Conservation (phyloP, 495 filamentous ascomycete genomes). For the Xanthoparmelia taractica region DNA sequence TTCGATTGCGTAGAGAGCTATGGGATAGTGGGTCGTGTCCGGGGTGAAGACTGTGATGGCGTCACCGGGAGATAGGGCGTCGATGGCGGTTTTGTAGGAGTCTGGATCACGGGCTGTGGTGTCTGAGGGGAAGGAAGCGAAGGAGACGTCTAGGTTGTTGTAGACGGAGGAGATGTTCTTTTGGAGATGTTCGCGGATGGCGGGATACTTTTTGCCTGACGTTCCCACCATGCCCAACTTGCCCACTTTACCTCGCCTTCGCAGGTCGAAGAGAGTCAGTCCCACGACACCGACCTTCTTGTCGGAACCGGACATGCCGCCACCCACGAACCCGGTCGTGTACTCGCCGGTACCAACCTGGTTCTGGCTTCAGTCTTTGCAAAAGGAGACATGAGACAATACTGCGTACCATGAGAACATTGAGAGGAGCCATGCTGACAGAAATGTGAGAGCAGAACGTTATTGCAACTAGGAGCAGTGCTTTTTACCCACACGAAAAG, state of each 20-base stretch:
- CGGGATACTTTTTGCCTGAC: conserved; percentile 80
- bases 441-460: background rate
- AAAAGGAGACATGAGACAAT: background rate
- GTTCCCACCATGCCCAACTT: conserved; percentile 84
- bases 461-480: background rate
- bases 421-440: conserved; percentile 59
- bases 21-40: conserved; percentile 89
- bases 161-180: conserved; percentile 85
- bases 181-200: conserved; percentile 77
- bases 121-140: conserved; percentile 72
- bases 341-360: conserved; percentile 90
- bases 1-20: conserved; percentile 86
- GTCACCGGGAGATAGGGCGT: conserved; percentile 70
- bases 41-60: conserved; percentile 97
- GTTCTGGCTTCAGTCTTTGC: conserved; percentile 23
- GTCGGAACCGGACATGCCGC: conserved; percentile 69
- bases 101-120: conserved; percentile 60
- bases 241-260: conserved; percentile 79
- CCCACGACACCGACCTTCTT: conserved; percentile 93
- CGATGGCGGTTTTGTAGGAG: conserved; percentile 84
- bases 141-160: conserved; percentile 77
- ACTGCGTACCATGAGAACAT: conserved; percentile 71
- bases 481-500: background rate
- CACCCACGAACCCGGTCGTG: conserved; percentile 83
- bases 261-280: conserved; percentile 80